These are phyloP conservation scores for Annulohypoxylon bovei DNA, from an alignment of 495 filamentous ascomycete genomes.

Conservation along the genomic window DNA sequence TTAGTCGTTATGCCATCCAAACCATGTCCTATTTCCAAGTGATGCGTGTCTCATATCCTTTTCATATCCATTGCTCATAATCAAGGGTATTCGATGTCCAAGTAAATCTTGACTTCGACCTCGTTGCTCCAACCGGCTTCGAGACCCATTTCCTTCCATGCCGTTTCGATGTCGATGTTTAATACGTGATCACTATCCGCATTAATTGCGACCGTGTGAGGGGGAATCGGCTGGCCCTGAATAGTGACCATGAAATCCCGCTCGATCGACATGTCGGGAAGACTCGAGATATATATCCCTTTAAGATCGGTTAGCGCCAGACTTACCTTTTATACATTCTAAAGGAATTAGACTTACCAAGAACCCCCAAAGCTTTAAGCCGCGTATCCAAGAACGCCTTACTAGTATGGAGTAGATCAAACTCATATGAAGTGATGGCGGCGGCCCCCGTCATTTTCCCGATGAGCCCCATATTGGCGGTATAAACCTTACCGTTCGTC, in stretches of 20 bases:
- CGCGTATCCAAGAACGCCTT: constrained; percentile 68
- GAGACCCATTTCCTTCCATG: constrained; percentile 81
- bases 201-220: constrained; percentile 70
- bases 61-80: background rate
- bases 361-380: constrained; percentile 81
- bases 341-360: constrained; percentile 66
- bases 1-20: background rate
- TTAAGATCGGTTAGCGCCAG: constrained; percentile 2
- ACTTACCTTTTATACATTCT: background rate
- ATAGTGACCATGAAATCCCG: constrained; percentile 81
- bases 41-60: background rate
- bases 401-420: constrained; percentile 66
- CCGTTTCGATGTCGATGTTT: constrained; percentile 77
- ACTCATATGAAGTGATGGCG: constrained; percentile 70
- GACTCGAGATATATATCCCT: constrained; percentile 77
- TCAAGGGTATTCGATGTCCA: constrained; percentile 47
- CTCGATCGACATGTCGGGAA: constrained; percentile 67
- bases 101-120: constrained; percentile 74
- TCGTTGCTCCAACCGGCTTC: constrained; percentile 86
- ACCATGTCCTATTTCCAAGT: background rate
- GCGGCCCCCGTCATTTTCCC: constrained; percentile 91
- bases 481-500: constrained; percentile 47
- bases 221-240: constrained; percentile 72
- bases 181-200: constrained; percentile 67
- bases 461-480: constrained; percentile 82